Base-by-base conservation (phyloP, 2,329 filamentous ascomycete species). In the Fusarium camptoceras region DNA sequence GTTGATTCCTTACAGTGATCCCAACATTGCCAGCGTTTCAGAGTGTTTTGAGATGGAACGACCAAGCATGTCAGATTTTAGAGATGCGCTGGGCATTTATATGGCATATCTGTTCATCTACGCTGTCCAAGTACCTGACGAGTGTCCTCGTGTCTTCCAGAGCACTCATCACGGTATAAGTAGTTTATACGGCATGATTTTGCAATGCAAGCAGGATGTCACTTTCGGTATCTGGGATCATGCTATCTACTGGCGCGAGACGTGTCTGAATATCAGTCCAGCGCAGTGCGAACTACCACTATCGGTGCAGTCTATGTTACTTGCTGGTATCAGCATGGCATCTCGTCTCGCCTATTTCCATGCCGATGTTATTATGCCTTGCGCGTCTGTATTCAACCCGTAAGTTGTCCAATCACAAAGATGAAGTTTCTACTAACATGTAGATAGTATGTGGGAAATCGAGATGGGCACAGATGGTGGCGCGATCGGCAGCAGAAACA, bases 151-250 rank as follows among this genome's bases (percentile, higher is more conserved):
- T 6, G 68, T 68, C 1, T 71, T 71, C n/a, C 68, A 71, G 41
- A 71, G 68, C 43, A 71, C 68, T 5, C 68, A 71, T 18, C 68
- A 71, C 31, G 68, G 68, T 10, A 71, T 71, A 11, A 71, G 67
- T 16, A 68, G 67, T 37, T 46, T 71, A n/a, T 71, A 60, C 14
- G 68, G 68, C 15, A 44, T 70, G 42, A 55, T 71, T 4, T 34
- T 71, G 22, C 64, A 70, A 41, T 68, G 64, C 27, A 65, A 62
- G 12, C 66, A 65, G 9, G 68, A 65, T 22, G 64, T 62, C 12
- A 70, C 53, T 31, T 71, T 71, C 53, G 66, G 68, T 18, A 71
- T 71, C 20, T 71, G 68, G 68, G 68, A 71, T 24, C 67, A 71
- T 55, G 68, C 68, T 8, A 71, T 71, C 31, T 56, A 64, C 14